A percentile compares a stretch with the other conserved stretches of the same genome.
Evolutionary conservation across 768 basidiomycete genomes (phyloP).

Genomic region (Trametes cinnabarina): DNA sequence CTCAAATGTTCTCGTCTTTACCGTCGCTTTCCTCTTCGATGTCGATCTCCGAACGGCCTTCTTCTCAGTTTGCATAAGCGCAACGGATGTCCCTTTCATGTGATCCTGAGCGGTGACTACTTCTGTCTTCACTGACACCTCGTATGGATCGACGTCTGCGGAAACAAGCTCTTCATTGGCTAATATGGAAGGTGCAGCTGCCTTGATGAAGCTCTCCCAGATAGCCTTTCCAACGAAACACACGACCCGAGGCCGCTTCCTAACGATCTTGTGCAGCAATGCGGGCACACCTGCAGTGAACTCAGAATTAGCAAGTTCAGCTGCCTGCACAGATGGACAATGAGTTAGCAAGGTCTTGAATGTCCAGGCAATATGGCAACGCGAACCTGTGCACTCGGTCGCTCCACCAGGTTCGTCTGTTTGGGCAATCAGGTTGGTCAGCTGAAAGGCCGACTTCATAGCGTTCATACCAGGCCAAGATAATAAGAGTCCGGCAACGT

Average conservation of each 20-base stretch:
- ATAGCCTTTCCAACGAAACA: conserved; percentile 82
- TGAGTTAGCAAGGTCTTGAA: not conserved
- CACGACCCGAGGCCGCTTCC: conserved; percentile 58
- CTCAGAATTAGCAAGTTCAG: conserved; percentile 53
- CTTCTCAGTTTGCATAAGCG: not conserved
- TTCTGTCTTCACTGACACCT: too few species aligned
- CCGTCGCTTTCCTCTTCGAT: conserved; percentile 1
- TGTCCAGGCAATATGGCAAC: not conserved
- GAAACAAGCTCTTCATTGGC: not conserved
- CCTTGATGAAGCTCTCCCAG: conserved; percentile 41
- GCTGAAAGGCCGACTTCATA: not conserved
- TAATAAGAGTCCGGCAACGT: conserved; percentile 57
- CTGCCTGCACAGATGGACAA: conserved; percentile 30
- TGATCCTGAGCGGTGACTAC: too few species aligned
- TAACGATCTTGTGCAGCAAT: conserved; percentile 58
- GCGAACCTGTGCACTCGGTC: conserved; percentile 62
- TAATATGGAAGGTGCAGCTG: conserved; percentile 3
- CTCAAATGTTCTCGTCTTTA: conserved; percentile 18
- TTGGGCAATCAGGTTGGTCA: not conserved
- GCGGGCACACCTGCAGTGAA: conserved; percentile 51
- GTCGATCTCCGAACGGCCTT: not conserved
- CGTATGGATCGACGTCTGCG: too few species aligned
- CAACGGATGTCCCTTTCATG: not conserved
- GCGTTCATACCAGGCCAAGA: conserved; percentile 59
- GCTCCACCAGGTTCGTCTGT: conserved; percentile 74